Conservation (phyloP, 768 basidiomycete genomes). For the Tulasnella calospora region DNA sequence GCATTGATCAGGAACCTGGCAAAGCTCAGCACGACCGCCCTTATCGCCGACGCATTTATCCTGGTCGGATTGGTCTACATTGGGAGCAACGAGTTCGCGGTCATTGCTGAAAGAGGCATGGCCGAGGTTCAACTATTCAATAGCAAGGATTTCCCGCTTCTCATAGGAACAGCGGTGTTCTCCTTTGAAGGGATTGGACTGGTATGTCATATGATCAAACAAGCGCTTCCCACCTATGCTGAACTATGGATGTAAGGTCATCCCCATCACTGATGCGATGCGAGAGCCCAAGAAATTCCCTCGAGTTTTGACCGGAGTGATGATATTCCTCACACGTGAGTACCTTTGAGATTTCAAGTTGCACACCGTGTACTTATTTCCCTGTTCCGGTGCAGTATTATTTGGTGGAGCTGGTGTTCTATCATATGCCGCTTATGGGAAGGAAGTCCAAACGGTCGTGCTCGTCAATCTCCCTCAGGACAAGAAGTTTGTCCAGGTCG, state of each 20-base stretch:
- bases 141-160: conserved; percentile 77
- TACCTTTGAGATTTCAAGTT: background rate
- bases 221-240: background rate
- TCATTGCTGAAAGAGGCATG: conserved; percentile 63
- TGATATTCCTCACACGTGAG: conserved; percentile 74
- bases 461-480: conserved; percentile 85
- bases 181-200: conserved; percentile 97
- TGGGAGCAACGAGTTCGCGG: conserved; percentile 72
- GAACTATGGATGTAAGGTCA: conserved; percentile 48
- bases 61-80: conserved; percentile 81
- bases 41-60: conserved; percentile 93
- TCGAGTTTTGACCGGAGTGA: conserved; percentile 77
- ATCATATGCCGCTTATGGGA: conserved; percentile 83
- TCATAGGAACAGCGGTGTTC: conserved; percentile 96
- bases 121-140: conserved; percentile 86
- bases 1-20: conserved; percentile 90
- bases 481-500: conserved; percentile 82
- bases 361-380: conserved; percentile 19
- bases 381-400: conserved; percentile 47
- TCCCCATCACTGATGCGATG: conserved; percentile 98
- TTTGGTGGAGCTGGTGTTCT: conserved; percentile 86
- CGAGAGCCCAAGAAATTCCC: conserved; percentile 92
- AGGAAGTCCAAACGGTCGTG: conserved; percentile 84
- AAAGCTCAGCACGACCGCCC: conserved; percentile 85
- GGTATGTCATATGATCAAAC: conserved; percentile 41